phyloP scores from a whole-genome alignment of 2,329 filamentous ascomycete genomes.

The Fusarium agapanthi region DNA sequence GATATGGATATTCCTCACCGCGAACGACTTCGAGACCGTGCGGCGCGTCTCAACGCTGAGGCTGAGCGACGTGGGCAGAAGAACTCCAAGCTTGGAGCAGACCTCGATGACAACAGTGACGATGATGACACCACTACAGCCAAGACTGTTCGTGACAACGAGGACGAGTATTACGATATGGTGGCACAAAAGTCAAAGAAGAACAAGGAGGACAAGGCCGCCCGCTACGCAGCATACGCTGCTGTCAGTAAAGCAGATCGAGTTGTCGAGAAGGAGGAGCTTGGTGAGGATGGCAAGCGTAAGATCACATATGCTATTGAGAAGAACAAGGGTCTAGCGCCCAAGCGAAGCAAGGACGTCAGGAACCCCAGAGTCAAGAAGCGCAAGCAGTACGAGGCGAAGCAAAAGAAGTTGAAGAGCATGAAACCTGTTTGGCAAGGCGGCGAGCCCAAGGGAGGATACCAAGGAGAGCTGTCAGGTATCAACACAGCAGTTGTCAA shows the following conservation, averaged over 20 bases:
- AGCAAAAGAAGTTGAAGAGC: slow-evolving; percentile 94
- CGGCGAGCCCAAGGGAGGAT: slow-evolving; percentile 83
- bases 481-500: slow-evolving; percentile 94
- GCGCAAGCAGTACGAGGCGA: slow-evolving; percentile 93
- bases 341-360: slow-evolving; percentile 91
- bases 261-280: slow-evolving; percentile 70
- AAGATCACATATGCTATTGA: slow-evolving; percentile 93
- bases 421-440: slow-evolving; percentile 88
- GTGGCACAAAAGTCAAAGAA: slow-evolving; percentile 74
- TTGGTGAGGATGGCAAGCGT: slow-evolving; percentile 87
- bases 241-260: slow-evolving; percentile 71
- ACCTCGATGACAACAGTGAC: slow-evolving; percentile 73
- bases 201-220: slow-evolving; percentile 77
- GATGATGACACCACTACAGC: slow-evolving; percentile 69
- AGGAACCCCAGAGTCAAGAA: slow-evolving; percentile 98
- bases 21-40: slow-evolving; percentile 85
- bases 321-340: slow-evolving; percentile 96
- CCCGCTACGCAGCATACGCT: slow-evolving; percentile 63
- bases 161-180: slow-evolving; percentile 90
- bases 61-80: slow-evolving; percentile 84
- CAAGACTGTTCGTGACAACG: slow-evolving; percentile 63
- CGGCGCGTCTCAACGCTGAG: slow-evolving; percentile 86
- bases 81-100: slow-evolving; percentile 68
- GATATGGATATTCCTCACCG: slow-evolving; percentile 87
- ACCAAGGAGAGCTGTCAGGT: slow-evolving; percentile 91